A percentile compares a stretch with the other conserved stretches of the same genome.
These are phyloP conservation scores for Suillus clintonianus DNA, from an alignment of 768 basidiomycete species.

Conservation along the genomic window DNA sequence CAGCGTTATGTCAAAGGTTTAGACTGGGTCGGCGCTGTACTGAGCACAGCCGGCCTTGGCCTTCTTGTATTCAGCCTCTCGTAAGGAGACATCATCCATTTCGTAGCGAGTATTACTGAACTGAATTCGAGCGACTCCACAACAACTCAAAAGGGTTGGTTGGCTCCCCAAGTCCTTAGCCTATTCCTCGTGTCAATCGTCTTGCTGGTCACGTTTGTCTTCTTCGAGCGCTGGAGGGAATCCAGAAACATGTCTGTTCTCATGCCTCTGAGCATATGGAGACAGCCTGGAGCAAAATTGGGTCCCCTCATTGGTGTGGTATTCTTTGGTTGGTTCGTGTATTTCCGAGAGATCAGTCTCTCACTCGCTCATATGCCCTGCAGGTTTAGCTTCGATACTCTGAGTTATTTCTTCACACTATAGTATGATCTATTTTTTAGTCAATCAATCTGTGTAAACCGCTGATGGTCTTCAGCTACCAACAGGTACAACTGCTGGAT, in stretches of 20 bases:
- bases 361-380: not conserved
- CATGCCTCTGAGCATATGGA: constrained; percentile 36
- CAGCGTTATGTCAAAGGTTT: constrained; percentile 33
- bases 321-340: constrained; percentile 31
- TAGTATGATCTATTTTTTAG: constrained; percentile 17
- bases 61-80: constrained; percentile 35
- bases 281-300: constrained; percentile 31
- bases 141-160: constrained; percentile 32
- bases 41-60: constrained; percentile 35
- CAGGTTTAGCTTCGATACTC: constrained; percentile 34
- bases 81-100: constrained; percentile 17
- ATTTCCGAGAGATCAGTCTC: not conserved
- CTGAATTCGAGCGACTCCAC: constrained; percentile 28
- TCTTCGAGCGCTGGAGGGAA: constrained; percentile 34
- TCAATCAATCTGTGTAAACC: not conserved
- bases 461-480: constrained; percentile 21
- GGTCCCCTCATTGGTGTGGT: constrained; percentile 27
- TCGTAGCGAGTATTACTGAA: constrained; percentile 3
- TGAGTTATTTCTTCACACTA: constrained; percentile 33
- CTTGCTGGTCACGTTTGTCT: constrained; percentile 26
- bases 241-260: constrained; percentile 25
- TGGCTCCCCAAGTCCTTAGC: constrained; percentile 33
- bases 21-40: constrained; percentile 36
- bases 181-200: constrained; percentile 27
- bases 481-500: constrained; percentile 29